Evolutionary conservation across 371 early-diverging fungal genomes (phyloP), one percentile per base, ranked within the genome.

Genomic region (Mucor mucedo): DNA sequence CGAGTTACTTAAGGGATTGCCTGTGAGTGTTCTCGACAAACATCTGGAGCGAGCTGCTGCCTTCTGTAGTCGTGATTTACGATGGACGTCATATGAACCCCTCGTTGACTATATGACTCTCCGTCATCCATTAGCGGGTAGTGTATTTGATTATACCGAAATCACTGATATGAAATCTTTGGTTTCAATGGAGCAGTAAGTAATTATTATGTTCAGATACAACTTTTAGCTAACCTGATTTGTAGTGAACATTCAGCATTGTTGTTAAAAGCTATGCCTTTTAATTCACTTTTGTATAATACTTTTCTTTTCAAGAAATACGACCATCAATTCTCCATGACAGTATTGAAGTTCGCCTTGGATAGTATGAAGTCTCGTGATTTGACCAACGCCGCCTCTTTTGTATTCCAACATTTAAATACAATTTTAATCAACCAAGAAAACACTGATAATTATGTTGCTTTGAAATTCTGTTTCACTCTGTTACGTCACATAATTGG

Each of bases 91-190:
- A 2, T 76, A 65, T 61, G 76, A 73, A 29, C 76, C 78, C 14
- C 54, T 86, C 3, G 56, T 72, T 4, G 76, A 76, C 2, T 84
- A 82, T 32, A 35, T 86, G 11, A 62, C 53, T 35, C 71, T 65
- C 16, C 74, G 82, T 4, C 76, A 75, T 50, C 86, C 86, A 16
- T 67, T 80, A 55, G 70, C 79, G 27, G 78, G 84, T 10, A 74
- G 72, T 5, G 27, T 86, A 13, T 83, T 82, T 53, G 69, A 57
- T 35, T 70, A 79, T 49, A 32, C 52, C 4, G 71, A 67, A 16
- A 53, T 79, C 3, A 32, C 62, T 4, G 11, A 42, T 16, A 48
- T 69, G 45, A 55, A 60, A 2, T 65, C 65, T 4, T 30, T 72
- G 14, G 44, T 52, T 32, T 56, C 57, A 10, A 56, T 49, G 39